phyloP scores from a whole-genome alignment of 192 early-diverging fungal genomes.

The Haplosporangium gracile region DNA sequence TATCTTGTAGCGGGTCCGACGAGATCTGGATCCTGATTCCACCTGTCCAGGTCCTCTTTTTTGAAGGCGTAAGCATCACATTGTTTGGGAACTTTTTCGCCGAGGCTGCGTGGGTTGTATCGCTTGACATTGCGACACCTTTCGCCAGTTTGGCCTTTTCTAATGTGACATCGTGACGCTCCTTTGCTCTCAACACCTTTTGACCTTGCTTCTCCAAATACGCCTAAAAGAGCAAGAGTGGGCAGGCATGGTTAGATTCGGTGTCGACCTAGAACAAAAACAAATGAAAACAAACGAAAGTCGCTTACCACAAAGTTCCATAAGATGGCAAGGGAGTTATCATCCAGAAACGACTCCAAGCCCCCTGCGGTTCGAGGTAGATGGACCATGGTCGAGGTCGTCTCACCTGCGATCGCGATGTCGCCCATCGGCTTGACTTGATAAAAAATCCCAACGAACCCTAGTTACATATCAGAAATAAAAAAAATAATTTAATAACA shows the following conservation, averaged over 20 bases:
- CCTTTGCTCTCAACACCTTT: constrained; percentile 17
- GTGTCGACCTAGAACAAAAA: constrained; percentile 21
- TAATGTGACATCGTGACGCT: constrained; percentile 13
- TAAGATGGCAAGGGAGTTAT: no score
- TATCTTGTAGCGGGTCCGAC: constrained; percentile 12
- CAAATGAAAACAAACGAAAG: no score
- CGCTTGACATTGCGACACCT: constrained; percentile 14
- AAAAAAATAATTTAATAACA: not conserved
- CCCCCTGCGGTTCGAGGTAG: no score
- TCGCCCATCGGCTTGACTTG: constrained; percentile 28
- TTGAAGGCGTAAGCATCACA: constrained; percentile 21
- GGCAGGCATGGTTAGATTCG: not conserved
- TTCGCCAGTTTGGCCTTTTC: constrained; percentile 4
- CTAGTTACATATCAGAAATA: constrained; percentile 10
- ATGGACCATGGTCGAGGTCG: no score
- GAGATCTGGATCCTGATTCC: constrained; percentile 34
- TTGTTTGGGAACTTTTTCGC: constrained; percentile 18
- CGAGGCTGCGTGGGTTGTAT: not conserved
- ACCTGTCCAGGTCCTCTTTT: constrained; percentile 16
- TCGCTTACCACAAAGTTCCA: no score
- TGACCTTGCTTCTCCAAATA: constrained; percentile 37
- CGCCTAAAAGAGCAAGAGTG: constrained; percentile 2
- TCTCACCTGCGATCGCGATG: constrained; percentile 29
- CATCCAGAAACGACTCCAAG: no score
- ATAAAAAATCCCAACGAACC: constrained; percentile 30